Evolutionary conservation across 2,329 filamentous ascomycete genomes (phyloP).

Genomic region (Aureobasidium subglaciale): DNA sequence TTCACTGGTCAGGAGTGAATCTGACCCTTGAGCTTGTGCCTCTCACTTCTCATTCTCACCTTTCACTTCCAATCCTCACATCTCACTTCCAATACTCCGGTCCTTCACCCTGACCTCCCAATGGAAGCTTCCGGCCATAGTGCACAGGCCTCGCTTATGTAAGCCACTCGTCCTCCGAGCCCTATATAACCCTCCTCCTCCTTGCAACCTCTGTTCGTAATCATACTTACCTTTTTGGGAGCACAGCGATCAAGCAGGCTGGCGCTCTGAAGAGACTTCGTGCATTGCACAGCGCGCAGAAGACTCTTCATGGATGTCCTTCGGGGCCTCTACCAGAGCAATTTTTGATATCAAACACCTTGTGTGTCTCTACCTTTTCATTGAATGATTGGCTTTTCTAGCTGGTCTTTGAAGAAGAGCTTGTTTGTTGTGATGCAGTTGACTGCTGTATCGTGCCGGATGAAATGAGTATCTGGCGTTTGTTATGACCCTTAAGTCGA

Average conservation of each 20-base stretch:
- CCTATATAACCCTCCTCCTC: background rate
- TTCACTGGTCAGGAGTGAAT: too few relatives aligned
- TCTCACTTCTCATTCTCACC: too few relatives aligned
- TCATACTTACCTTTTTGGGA: slow-evolving; percentile 11
- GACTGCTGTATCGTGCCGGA: background rate
- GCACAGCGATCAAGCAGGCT: slow-evolving; percentile 10
- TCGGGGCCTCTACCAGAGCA: slow-evolving; percentile 1
- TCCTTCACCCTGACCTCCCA: too few relatives aligned
- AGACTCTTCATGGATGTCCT: slow-evolving; percentile 7
- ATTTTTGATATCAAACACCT: slow-evolving; percentile 11
- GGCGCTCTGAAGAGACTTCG: background rate
- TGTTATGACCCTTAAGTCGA: too few relatives aligned
- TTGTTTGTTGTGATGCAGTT: background rate
- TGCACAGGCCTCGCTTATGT: too few relatives aligned
- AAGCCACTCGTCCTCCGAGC: background rate
- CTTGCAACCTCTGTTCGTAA: too few relatives aligned
- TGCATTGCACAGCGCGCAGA: slow-evolving; percentile 17
- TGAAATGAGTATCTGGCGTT: too few relatives aligned
- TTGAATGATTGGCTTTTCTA: background rate
- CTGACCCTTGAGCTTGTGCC: too few relatives aligned
- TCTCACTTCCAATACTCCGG: too few relatives aligned
- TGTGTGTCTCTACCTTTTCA: slow-evolving; percentile 9
- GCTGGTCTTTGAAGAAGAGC: slow-evolving; percentile 13
- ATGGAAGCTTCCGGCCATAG: too few relatives aligned
- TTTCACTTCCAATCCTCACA: too few relatives aligned